These are phyloP conservation scores for Proliferodiscus dingleyae DNA, from an alignment of 2,329 filamentous ascomycete genomes.

Conservation along the genomic window DNA sequence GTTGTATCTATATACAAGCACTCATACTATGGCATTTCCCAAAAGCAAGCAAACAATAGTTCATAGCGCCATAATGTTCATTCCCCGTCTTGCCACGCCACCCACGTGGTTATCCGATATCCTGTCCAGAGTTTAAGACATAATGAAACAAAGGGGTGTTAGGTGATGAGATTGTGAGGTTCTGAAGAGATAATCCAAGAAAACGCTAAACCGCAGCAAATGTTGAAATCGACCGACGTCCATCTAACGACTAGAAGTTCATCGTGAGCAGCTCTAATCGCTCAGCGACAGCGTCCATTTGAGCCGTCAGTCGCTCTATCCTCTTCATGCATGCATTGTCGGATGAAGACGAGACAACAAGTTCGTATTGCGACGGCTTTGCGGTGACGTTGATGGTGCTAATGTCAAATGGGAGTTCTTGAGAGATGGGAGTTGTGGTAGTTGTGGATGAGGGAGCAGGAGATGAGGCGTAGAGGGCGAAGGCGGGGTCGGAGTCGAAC, in stretches of 20 bases:
- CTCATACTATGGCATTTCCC: no score
- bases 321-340: slow-evolving; percentile 29
- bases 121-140: no score
- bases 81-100: no score
- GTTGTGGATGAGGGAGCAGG: slow-evolving; percentile 15
- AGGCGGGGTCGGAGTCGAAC: slow-evolving; percentile 59
- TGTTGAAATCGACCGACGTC: not conserved
- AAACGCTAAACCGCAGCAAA: slow-evolving; percentile 22
- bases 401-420: slow-evolving; percentile 37
- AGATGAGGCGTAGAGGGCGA: slow-evolving; percentile 53
- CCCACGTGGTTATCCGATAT: no score
- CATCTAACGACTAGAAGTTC: slow-evolving; percentile 17
- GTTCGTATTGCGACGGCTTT: slow-evolving; percentile 59
- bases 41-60: no score
- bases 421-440: slow-evolving; percentile 24
- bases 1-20: no score
- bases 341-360: slow-evolving; percentile 53
- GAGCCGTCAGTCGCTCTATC: slow-evolving; percentile 21
- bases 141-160: no score
- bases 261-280: slow-evolving; percentile 24
- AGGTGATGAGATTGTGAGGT: no score
- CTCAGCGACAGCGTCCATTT: slow-evolving; percentile 25
- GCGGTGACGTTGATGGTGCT: slow-evolving; percentile 49
- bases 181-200: no score
- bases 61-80: no score